Percentiles rank a stretch among this genome's conserved stretches.
phyloP scores from a whole-genome alignment of 2,329 filamentous ascomycete genomes.

The Penicillium fuscoglaucum region DNA sequence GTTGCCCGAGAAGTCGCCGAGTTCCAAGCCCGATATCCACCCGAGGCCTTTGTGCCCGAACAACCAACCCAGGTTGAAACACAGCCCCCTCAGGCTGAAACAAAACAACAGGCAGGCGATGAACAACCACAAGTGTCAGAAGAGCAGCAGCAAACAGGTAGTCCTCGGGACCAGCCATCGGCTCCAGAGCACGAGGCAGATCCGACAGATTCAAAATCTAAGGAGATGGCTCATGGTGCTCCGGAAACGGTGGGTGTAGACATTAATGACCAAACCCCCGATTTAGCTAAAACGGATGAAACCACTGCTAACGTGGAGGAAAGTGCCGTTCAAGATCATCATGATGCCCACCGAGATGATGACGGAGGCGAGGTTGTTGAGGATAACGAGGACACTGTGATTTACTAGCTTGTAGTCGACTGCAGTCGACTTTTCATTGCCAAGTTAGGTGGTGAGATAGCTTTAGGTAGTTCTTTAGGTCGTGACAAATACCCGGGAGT shows the following conservation, averaged over 20 bases:
- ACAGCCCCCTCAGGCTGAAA: slow-evolving; percentile 19
- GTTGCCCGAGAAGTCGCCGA: slow-evolving; percentile 66
- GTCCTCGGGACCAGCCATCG: slow-evolving; percentile 22
- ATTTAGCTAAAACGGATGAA: slow-evolving; percentile 22
- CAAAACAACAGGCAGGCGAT: not conserved
- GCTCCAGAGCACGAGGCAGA: slow-evolving; percentile 18
- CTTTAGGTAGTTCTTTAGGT: not conserved
- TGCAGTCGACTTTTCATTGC: not conserved
- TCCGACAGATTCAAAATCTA: slow-evolving; percentile 14
- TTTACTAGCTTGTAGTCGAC: slow-evolving; percentile 61
- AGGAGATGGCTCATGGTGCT: slow-evolving; percentile 39
- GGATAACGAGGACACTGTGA: slow-evolving; percentile 85
- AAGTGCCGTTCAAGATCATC: slow-evolving; percentile 40
- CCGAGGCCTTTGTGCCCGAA: slow-evolving; percentile 29
- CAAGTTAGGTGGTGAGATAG: not conserved
- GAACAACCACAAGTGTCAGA: slow-evolving; percentile 6
- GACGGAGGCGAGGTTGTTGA: slow-evolving; percentile 76
- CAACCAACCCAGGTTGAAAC: slow-evolving; percentile 12
- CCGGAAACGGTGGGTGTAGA: slow-evolving; percentile 31
- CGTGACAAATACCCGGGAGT: slow-evolving; percentile 4
- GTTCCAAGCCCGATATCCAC: slow-evolving; percentile 55
- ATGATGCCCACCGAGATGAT: slow-evolving; percentile 57
- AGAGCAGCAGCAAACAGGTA: slow-evolving; percentile 19
- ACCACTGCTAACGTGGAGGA: slow-evolving; percentile 32
- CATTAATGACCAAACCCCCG: slow-evolving; percentile 20